Percentiles rank a stretch among this genome's conserved stretches.
Evolutionary conservation across 2,329 filamentous ascomycete genomes (phyloP).

Genomic region (Monilinia polystroma): DNA sequence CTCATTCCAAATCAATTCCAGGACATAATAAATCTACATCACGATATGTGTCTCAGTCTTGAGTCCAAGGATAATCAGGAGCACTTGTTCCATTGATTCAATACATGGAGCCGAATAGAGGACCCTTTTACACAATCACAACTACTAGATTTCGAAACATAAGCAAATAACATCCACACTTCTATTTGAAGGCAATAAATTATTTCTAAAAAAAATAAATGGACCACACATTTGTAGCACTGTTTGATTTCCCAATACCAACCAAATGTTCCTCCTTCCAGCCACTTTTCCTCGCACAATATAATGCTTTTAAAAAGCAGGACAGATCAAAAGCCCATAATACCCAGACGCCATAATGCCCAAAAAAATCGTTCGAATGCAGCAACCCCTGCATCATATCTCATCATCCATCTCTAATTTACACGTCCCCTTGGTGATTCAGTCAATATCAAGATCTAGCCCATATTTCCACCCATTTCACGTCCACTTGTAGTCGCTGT

Average conservation of each 20-base stretch:
- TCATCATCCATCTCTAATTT: slow-evolving; percentile 13
- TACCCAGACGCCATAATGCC: slow-evolving; percentile 16
- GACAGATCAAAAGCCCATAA: slow-evolving; percentile 12
- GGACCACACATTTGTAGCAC: slow-evolving; percentile 5
- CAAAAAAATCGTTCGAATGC: slow-evolving; percentile 5
- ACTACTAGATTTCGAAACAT: background rate
- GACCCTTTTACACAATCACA: background rate
- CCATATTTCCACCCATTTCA: slow-evolving; percentile 40
- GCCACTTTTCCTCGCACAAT: slow-evolving; percentile 5
- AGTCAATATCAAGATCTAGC: background rate
- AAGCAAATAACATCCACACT: too few relatives aligned
- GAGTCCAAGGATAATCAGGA: background rate
- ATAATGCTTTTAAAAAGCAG: slow-evolving; percentile 11
- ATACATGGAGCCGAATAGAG: background rate
- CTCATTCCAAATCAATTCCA: background rate
- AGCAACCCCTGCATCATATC: slow-evolving; percentile 12
- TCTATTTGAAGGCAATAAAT: slow-evolving; percentile 12
- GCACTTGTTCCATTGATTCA: background rate
- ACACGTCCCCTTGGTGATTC: background rate
- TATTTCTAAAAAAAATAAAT: background rate
- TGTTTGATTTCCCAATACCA: background rate
- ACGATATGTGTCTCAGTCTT: background rate
- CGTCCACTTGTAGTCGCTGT: slow-evolving; percentile 57
- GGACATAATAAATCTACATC: background rate
- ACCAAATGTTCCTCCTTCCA: slow-evolving; percentile 8